Evolutionary conservation across 176 grass and related monocot species (phyloP).

Genomic region (Panicum miliaceum): DNA sequence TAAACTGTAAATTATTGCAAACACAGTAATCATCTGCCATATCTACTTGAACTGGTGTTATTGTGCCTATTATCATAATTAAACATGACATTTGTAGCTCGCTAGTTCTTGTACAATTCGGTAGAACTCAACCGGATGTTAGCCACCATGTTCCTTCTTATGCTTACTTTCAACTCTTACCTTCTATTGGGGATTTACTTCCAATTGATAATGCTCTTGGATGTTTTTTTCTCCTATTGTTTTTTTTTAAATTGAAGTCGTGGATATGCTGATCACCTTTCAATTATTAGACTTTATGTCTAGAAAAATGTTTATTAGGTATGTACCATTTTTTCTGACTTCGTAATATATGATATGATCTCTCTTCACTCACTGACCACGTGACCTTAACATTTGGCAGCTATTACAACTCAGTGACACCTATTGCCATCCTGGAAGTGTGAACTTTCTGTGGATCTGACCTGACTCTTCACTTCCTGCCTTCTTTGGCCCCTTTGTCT

Average conservation of each 20-base stretch:
- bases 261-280: not conserved
- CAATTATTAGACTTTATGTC: not conserved
- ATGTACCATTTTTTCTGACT: not conserved
- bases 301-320: not conserved
- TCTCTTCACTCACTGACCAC: not conserved
- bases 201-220: not conserved
- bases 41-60: not conserved
- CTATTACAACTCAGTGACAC: not conserved
- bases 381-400: not conserved
- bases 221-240: not conserved
- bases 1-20: not conserved
- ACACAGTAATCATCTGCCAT: not conserved
- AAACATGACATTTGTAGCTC: not conserved
- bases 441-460: not conserved
- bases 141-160: not conserved
- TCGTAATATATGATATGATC: not conserved
- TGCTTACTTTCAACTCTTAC: not conserved
- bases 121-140: not conserved
- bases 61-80: not conserved
- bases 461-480: not conserved
- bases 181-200: not conserved
- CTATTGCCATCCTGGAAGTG: not conserved
- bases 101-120: not conserved
- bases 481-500: not conserved
- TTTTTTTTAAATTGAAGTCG: not conserved